These are phyloP conservation scores for Aspergillus bridgeri DNA, from an alignment of 495 filamentous ascomycete species.

Conservation along the genomic window DNA sequence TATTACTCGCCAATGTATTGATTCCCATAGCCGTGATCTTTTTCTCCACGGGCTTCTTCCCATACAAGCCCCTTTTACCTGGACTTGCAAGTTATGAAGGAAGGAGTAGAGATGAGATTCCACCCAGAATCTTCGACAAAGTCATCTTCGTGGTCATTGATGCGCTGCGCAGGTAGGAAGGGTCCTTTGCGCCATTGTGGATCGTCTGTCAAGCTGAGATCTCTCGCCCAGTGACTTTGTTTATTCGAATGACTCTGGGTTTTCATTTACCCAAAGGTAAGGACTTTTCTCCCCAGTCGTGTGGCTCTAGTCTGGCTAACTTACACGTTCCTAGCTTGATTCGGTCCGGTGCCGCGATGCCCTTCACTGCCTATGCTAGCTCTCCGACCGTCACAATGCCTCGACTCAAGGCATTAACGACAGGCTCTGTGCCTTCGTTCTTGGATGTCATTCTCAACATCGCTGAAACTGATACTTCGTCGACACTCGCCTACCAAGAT, in stretches of 20 bases:
- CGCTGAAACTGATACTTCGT: conserved; percentile 86
- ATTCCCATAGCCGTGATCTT: conserved; percentile 72
- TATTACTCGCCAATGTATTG: conserved; percentile 62
- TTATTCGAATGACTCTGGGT: conserved; percentile 75
- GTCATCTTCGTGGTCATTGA: conserved; percentile 98
- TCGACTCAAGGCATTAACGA: conserved; percentile 94
- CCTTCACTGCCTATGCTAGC: conserved; percentile 94
- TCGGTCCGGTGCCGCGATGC: conserved; percentile 72
- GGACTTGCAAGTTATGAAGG: conserved; percentile 68
- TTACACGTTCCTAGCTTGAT: conserved; percentile 62
- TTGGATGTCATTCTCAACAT: conserved; percentile 96
- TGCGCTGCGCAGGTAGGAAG: conserved; percentile 75
- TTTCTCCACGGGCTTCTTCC: conserved; percentile 94
- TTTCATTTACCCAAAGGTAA: conserved; percentile 84
- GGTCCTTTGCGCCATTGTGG: background rate
- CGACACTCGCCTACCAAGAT: conserved; percentile 81
- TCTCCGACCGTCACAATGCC: conserved; percentile 99
- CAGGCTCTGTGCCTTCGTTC: conserved; percentile 93
- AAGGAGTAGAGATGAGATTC: conserved; percentile 31
- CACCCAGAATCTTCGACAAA: conserved; percentile 72
- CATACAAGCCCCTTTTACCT: conserved; percentile 89
- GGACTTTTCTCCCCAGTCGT: background rate
- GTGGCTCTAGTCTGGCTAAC: background rate
- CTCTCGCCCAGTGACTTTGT: conserved; percentile 78
- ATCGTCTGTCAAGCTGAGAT: conserved; percentile 13